phyloP scores from a whole-genome alignment of 345 rosid species.

The Theobroma cacao region DNA sequence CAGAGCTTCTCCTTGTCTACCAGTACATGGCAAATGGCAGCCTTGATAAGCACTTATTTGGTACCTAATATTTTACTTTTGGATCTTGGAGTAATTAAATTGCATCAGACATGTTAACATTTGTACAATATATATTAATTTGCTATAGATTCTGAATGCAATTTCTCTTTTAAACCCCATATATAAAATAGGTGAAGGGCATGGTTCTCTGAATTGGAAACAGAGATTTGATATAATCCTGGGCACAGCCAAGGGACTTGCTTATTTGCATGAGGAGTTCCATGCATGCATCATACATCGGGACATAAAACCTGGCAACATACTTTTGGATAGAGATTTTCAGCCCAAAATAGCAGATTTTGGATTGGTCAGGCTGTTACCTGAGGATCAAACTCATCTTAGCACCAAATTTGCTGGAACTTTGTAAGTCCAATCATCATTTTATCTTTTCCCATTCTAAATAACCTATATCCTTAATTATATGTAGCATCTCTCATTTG shows the following conservation, averaged over 20 bases:
- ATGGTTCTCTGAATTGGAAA: slow-evolving; percentile 40
- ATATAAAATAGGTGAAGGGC: slow-evolving; percentile 33
- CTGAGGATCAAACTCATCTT: slow-evolving; percentile 38
- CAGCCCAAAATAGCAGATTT: slow-evolving; percentile 51
- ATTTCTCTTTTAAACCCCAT: no score
- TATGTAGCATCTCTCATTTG: no score
- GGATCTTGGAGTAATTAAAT: no score
- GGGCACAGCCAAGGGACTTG: slow-evolving; percentile 44
- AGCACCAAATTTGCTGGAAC: slow-evolving; percentile 50
- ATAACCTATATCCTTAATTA: no score
- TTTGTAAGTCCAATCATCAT: slow-evolving; percentile 24
- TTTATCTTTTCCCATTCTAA: neutral
- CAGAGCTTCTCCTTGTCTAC: slow-evolving; percentile 46
- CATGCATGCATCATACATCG: slow-evolving; percentile 48
- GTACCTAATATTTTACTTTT: slow-evolving; percentile 10
- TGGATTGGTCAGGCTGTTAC: slow-evolving; percentile 50
- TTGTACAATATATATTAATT: no score
- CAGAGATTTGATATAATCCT: slow-evolving; percentile 39
- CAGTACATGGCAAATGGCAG: slow-evolving; percentile 49
- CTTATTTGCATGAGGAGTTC: slow-evolving; percentile 46
- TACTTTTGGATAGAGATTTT: slow-evolving; percentile 35
- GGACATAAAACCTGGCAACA: slow-evolving; percentile 44
- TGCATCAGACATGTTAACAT: no score
- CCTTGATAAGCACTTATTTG: slow-evolving; percentile 39
- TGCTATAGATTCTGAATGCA: no score